phyloP scores from a whole-genome alignment of 768 basidiomycete genomes.

The Termitomyces sp. region DNA sequence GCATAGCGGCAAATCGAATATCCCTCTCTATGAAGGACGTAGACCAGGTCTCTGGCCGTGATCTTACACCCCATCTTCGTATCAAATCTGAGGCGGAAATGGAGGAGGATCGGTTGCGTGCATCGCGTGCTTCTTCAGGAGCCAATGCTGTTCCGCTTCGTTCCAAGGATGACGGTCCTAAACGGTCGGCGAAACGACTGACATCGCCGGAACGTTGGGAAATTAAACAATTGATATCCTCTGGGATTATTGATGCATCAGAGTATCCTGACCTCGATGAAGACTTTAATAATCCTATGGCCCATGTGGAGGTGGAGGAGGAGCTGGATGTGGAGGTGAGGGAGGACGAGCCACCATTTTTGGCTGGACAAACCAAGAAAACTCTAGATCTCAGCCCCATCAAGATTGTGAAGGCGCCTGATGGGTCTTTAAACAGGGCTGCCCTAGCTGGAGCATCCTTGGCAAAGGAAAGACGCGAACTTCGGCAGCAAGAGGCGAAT shows the following conservation, averaged over 20 bases:
- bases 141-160: conserved; percentile 83
- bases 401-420: conserved; percentile 97
- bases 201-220: conserved; percentile 99
- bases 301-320: conserved; percentile 86
- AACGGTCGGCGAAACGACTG: conserved; percentile 80
- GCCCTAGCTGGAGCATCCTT: conserved; percentile 91
- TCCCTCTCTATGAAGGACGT: conserved; percentile 98
- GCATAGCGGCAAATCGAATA: conserved; percentile 73
- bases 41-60: conserved; percentile 84
- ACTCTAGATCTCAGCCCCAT: conserved; percentile 95
- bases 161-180: conserved; percentile 45
- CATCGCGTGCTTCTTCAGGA: conserved; percentile 66
- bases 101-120: conserved; percentile 66
- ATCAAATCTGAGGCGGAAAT: conserved; percentile 94
- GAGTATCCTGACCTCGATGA: conserved; percentile 94
- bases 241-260: conserved; percentile 84
- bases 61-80: conserved; percentile 90
- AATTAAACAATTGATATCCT: conserved; percentile 97
- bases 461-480: conserved; percentile 91
- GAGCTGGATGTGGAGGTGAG: conserved; percentile 96
- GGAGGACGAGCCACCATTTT: conserved; percentile 94
- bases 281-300: conserved; percentile 69
- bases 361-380: conserved; percentile 93
- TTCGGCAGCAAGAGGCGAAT: conserved; percentile 91
- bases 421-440: conserved; percentile 93